Percentiles rank a stretch among this genome's conserved stretches.
Conservation (phyloP, 2,329 filamentous ascomycete species). For the Sporothrix globosa region DNA sequence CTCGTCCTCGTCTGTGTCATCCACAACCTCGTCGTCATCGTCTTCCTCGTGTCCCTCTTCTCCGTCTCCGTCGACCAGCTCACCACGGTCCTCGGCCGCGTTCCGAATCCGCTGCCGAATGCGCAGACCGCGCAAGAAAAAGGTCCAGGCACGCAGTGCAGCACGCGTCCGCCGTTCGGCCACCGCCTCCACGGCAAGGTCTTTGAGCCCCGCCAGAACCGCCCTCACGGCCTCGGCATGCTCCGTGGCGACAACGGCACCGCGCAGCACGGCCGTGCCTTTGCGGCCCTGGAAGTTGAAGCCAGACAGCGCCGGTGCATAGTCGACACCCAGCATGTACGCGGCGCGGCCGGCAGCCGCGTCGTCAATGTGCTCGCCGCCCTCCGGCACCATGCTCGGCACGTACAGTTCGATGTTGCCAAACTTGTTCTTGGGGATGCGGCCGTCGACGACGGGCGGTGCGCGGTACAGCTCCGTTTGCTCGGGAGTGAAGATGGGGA, state of each 20-base stretch:
- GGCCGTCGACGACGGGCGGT: conserved; percentile 73
- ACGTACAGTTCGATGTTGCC: conserved; percentile 95
- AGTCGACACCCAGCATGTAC: conserved; percentile 76
- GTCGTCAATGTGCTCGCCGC: conserved; percentile 71
- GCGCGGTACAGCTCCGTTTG: conserved; percentile 76
- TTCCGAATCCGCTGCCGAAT: conserved; percentile 74
- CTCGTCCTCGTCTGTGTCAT: neutral
- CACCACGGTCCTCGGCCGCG: conserved; percentile 51
- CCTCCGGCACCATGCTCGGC: conserved; percentile 83
- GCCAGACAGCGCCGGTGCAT: conserved; percentile 84
- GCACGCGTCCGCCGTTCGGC: conserved; percentile 64
- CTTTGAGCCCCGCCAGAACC: conserved; percentile 68
- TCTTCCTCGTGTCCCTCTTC: conserved; percentile 30
- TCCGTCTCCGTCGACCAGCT: conserved; percentile 41
- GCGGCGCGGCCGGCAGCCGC: conserved; percentile 71
- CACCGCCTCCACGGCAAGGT: conserved; percentile 66
- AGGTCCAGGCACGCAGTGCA: conserved; percentile 71
- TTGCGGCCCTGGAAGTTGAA: conserved; percentile 86
- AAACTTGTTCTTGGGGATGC: conserved; percentile 86
- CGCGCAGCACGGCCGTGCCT: conserved; percentile 80
- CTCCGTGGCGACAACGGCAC: conserved; percentile 74
- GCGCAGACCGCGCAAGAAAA: conserved; percentile 75
- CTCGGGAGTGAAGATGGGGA: conserved; percentile 62
- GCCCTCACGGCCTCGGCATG: conserved; percentile 71
- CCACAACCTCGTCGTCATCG: neutral